These are phyloP conservation scores for Brassica carinata DNA, from an alignment of 345 rosid species.

Conservation along the genomic window DNA sequence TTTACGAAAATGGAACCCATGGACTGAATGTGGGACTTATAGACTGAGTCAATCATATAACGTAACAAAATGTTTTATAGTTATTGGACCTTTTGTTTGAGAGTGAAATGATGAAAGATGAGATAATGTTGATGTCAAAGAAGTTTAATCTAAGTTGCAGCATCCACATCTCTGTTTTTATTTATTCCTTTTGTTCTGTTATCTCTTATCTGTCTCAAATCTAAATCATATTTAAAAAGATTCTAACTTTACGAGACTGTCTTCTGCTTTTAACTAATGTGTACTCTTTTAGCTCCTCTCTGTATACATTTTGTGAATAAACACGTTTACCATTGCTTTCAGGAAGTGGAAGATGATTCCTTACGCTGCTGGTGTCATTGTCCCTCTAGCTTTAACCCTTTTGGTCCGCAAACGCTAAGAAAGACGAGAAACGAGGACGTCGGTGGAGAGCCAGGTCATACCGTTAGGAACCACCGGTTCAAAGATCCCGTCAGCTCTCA, in stretches of 20 bases:
- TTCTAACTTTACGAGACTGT: not conserved
- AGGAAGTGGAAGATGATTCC: conserved; percentile 47
- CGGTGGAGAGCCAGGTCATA: conserved; percentile 83
- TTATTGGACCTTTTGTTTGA: not conserved
- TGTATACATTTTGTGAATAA: not conserved
- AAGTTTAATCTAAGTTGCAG: not conserved
- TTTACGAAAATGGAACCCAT: not conserved
- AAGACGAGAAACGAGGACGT: conserved; percentile 76
- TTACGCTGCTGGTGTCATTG: conserved; percentile 66
- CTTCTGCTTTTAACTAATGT: not conserved
- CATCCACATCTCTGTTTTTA: not conserved
- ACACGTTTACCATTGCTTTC: not conserved
- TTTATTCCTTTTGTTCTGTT: not conserved
- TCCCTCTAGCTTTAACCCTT: conserved; percentile 75
- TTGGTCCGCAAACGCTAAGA: conserved; percentile 59
- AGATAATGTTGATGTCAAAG: not conserved
- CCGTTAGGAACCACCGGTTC: conserved; percentile 66
- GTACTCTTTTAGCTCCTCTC: not conserved
- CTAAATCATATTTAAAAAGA: not conserved
- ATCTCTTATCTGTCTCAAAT: not conserved
- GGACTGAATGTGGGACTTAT: not conserved
- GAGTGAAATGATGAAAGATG: not conserved
- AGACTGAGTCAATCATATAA: not conserved
- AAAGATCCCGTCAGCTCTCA: conserved; percentile 41
- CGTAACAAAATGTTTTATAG: not conserved